Percentiles rank a stretch among this genome's conserved stretches.
Conservation (phyloP, 1,284 basidiomycete species). For the Apiotrichum gamsii region DNA sequence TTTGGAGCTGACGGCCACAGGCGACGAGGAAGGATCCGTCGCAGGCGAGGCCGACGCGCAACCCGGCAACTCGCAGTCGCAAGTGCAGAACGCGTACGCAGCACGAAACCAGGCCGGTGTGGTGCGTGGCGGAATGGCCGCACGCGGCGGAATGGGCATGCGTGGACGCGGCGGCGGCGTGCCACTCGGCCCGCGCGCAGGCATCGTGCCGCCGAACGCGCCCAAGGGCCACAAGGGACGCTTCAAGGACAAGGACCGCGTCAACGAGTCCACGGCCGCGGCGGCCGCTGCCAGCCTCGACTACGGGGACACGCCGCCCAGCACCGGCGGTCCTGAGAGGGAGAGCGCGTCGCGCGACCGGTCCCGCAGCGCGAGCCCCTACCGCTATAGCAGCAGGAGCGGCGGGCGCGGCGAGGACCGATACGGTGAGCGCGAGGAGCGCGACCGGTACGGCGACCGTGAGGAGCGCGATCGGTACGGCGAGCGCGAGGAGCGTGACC, state of each 20-base stretch:
- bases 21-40: too few relatives aligned
- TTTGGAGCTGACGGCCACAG: not conserved
- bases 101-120: not conserved
- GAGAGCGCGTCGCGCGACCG: slow-evolving; percentile 16
- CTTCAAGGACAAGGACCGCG: slow-evolving; percentile 43
- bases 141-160: slow-evolving; percentile 16
- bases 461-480: slow-evolving; percentile 4
- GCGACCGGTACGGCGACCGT: slow-evolving; percentile 9
- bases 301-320: slow-evolving; percentile 29
- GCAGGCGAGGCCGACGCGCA: too few relatives aligned
- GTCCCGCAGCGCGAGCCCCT: not conserved
- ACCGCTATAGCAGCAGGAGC: slow-evolving; percentile 5
- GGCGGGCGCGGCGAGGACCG: slow-evolving; percentile 2
- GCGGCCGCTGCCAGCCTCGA: slow-evolving; percentile 24
- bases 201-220: slow-evolving; percentile 16
- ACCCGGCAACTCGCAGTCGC: not conserved
- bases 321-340: too few relatives aligned
- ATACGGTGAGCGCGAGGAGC: slow-evolving; percentile 8
- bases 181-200: slow-evolving; percentile 37
- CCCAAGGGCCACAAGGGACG: slow-evolving; percentile 37
- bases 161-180: slow-evolving; percentile 37
- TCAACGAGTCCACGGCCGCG: slow-evolving; percentile 23
- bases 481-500: slow-evolving; percentile 8
- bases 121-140: slow-evolving; percentile 17
- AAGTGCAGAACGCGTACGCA: slow-evolving; percentile 8